Evolutionary conservation across 208 protist species (phyloP).

Genomic region (Strigomonas culicis): DNA sequence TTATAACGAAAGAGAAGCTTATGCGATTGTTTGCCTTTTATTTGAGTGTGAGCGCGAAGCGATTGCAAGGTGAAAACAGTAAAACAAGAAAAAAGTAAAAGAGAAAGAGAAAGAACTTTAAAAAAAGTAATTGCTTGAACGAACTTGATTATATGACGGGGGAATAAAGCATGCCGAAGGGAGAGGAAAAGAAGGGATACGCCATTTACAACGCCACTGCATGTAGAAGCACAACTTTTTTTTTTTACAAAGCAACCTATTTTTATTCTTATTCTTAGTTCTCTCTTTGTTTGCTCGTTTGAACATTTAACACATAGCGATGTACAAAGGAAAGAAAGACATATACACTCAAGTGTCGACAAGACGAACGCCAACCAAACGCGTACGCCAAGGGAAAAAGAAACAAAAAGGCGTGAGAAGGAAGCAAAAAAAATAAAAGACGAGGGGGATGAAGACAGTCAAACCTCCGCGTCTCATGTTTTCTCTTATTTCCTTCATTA

Average conservation of each 20-base stretch:
- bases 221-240: too few relatives aligned
- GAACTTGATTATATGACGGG: not conserved
- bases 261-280: too few relatives aligned
- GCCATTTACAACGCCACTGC: too few relatives aligned
- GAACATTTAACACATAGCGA: too few relatives aligned
- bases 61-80: not conserved
- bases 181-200: not conserved
- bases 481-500: constrained; percentile 4
- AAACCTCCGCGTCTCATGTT: not conserved
- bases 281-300: too few relatives aligned
- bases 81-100: not conserved
- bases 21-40: too few relatives aligned
- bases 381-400: too few relatives aligned
- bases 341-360: too few relatives aligned
- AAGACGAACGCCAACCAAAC: too few relatives aligned
- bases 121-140: constrained; percentile 7
- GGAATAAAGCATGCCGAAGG: constrained; percentile 4
- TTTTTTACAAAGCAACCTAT: not conserved
- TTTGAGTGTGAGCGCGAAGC: too few relatives aligned
- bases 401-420: not conserved
- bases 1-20: not conserved
- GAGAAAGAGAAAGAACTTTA: not conserved
- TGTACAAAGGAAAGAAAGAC: too few relatives aligned
- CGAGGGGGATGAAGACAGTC: not conserved
- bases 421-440: constrained; percentile 11